Conservation (phyloP, 2,329 filamentous ascomycete species). For the Lecanoromycetidae sp. region DNA sequence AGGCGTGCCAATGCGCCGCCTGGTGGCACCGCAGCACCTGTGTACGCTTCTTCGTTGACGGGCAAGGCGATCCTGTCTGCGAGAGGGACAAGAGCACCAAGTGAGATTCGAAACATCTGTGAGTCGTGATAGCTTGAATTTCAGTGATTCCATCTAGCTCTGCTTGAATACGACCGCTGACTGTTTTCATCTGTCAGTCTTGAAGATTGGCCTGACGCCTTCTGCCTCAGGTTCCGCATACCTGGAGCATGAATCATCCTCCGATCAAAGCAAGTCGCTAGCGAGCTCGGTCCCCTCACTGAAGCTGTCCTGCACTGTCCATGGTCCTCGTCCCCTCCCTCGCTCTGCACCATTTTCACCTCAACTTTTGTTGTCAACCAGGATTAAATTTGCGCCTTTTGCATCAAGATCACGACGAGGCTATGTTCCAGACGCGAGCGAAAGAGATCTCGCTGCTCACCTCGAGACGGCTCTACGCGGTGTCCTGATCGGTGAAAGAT, state of each 20-base stretch:
- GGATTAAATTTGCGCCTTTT: slow-evolving; percentile 95
- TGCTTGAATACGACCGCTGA: too few relatives aligned
- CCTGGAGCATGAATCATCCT: slow-evolving; percentile 39
- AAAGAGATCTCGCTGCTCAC: slow-evolving; percentile 82
- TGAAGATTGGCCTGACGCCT: slow-evolving; percentile 84
- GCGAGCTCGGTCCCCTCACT: slow-evolving; percentile 53
- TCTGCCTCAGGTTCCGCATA: slow-evolving; percentile 87
- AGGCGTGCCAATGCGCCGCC: slow-evolving; percentile 81
- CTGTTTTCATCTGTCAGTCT: too few relatives aligned
- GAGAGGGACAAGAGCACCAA: slow-evolving; percentile 47
- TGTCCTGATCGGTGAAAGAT: slow-evolving; percentile 81
- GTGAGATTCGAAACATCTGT: slow-evolving; percentile 79
- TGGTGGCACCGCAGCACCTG: slow-evolving; percentile 61
- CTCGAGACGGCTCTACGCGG: slow-evolving; percentile 82
- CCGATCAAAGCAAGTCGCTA: slow-evolving; percentile 34
- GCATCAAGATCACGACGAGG: slow-evolving; percentile 71
- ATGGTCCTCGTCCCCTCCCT: slow-evolving; percentile 82
- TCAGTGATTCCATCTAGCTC: too few relatives aligned
- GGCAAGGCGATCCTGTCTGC: slow-evolving; percentile 19
- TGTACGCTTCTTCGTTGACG: slow-evolving; percentile 42
- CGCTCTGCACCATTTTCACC: slow-evolving; percentile 85
- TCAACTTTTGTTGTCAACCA: slow-evolving; percentile 79
- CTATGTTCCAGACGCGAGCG: slow-evolving; percentile 72
- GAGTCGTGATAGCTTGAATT: slow-evolving; percentile 32
- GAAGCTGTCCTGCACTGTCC: slow-evolving; percentile 86